A percentile compares a stretch with the other conserved stretches of the same genome.
phyloP scores from a whole-genome alignment of 129 eudicot genomes.

The Arctium lappa region DNA sequence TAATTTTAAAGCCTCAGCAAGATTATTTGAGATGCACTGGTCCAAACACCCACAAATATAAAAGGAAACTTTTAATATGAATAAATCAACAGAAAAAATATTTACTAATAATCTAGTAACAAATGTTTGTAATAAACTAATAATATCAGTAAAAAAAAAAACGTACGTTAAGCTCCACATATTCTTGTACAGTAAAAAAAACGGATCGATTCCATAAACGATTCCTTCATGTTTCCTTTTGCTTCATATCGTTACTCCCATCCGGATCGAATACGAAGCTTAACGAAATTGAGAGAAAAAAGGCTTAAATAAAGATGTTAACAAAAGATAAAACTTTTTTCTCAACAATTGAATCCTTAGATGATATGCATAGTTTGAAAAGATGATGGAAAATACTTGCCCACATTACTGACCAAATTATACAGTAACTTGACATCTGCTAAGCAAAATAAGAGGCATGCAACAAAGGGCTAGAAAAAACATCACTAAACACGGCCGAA shows the following conservation, averaged over 20 bases:
- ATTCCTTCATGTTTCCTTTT: too few relatives aligned
- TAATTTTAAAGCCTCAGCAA: too few relatives aligned
- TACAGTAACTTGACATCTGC: constrained; percentile 27
- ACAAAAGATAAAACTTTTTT: neutral
- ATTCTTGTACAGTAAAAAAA: neutral
- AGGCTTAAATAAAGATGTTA: neutral
- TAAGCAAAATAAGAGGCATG: constrained; percentile 14
- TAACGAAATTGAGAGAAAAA: neutral
- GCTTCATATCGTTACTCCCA: neutral
- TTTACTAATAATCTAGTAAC: neutral
- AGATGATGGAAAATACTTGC: neutral
- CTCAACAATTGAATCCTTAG: neutral
- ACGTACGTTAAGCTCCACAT: neutral
- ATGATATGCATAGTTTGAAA: neutral
- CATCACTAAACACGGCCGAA: constrained; percentile 5
- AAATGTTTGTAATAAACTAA: neutral
- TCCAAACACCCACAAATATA: too few relatives aligned
- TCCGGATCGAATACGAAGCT: neutral
- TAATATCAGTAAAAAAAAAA: too few relatives aligned
- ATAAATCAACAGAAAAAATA: too few relatives aligned
- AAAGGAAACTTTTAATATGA: too few relatives aligned
- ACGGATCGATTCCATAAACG: too few relatives aligned
- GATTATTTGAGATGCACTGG: too few relatives aligned
- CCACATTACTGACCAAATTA: constrained; percentile 24
- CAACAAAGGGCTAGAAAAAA: constrained; percentile 7